Evolutionary conservation across 495 filamentous ascomycete species (phyloP).

Genomic region (Podospora conica): DNA sequence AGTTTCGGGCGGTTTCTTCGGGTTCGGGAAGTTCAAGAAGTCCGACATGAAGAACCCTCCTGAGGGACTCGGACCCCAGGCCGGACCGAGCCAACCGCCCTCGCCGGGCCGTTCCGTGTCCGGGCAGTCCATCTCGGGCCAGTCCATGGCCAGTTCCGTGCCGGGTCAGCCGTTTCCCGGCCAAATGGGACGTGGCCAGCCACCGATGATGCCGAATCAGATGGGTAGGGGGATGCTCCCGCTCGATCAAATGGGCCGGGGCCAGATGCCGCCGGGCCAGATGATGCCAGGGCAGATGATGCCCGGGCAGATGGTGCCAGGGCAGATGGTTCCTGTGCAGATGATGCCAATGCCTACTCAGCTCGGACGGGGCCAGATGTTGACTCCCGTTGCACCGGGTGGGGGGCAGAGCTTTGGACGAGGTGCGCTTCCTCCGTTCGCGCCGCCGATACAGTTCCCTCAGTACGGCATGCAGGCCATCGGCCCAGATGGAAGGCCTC

Average conservation of each 20-base stretch:
- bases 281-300: neutral
- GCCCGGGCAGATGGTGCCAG: neutral
- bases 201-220: neutral
- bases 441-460: constrained; percentile 14
- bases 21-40: constrained; percentile 22
- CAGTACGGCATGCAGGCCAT: constrained; percentile 19
- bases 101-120: neutral
- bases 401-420: neutral
- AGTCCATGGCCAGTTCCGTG: neutral
- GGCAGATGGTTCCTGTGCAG: neutral
- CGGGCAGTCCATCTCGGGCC: neutral
- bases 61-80: neutral
- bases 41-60: constrained; percentile 5
- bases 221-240: neutral
- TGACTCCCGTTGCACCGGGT: neutral
- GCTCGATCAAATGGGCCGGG: neutral
- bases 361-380: constrained; percentile 1
- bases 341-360: neutral
- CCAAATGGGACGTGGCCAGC: constrained; percentile 1
- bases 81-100: neutral
- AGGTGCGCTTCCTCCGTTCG: constrained; percentile 9
- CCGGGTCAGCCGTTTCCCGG: neutral
- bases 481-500: constrained; percentile 24
- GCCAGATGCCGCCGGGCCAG: neutral
- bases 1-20: constrained; percentile 23